Evolutionary conservation across 148 eudicot genomes (phyloP).

Genomic region (Fagopyrum homotropicum): DNA sequence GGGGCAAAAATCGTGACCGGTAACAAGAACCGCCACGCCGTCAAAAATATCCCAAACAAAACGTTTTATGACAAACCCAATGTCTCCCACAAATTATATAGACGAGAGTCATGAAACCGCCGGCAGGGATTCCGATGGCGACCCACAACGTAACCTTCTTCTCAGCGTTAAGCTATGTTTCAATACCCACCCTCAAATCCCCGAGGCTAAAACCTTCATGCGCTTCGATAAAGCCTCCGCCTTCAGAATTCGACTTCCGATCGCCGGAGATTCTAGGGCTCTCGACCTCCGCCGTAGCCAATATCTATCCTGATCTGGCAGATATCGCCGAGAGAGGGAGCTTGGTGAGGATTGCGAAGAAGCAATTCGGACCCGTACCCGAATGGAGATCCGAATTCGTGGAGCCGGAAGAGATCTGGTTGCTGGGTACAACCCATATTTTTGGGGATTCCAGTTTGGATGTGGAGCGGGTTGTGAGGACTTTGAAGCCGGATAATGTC

Average conservation of each 20-base stretch:
- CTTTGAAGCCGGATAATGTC: conserved; percentile 74
- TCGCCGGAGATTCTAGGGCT: conserved; percentile 24
- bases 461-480: conserved; percentile 68
- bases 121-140: not conserved
- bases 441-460: conserved; percentile 43
- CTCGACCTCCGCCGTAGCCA: conserved; percentile 42
- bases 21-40: not conserved
- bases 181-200: not conserved
- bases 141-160: not conserved
- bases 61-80: too few relatives aligned
- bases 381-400: conserved; percentile 74
- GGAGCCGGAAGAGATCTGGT: conserved; percentile 90
- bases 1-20: not conserved
- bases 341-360: conserved; percentile 48
- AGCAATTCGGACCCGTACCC: conserved; percentile 79
- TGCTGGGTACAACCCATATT: conserved; percentile 69
- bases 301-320: conserved; percentile 52
- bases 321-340: conserved; percentile 66
- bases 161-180: not conserved
- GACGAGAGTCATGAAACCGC: not conserved
- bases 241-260: conserved; percentile 56
- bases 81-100: too few relatives aligned
- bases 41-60: not conserved
- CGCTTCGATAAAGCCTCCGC: conserved; percentile 55
- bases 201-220: conserved; percentile 9